Base-by-base conservation (phyloP, 2,329 filamentous ascomycete species). In the Epicoccum nigrum region DNA sequence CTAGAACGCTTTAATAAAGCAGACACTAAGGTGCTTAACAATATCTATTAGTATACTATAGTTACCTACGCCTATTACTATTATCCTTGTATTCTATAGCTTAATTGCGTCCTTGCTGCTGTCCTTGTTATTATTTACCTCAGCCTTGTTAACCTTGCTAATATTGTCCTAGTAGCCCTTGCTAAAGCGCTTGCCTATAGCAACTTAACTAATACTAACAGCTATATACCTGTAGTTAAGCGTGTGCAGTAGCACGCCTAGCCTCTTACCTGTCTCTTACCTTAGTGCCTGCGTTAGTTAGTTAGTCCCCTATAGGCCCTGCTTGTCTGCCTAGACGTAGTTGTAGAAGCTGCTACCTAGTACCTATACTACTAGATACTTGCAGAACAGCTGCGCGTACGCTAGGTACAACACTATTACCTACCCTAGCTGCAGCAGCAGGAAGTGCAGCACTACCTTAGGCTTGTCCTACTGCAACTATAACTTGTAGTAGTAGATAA, bases 391-490 rank as follows among this genome's bases (percentile, higher is more conserved):
- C 15, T 34, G n/a, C n/a, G n/a, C n/a, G n/a, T 34, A 34, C 4
- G 19, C 31, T 51, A 13, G 55, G 47, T 64, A 65, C 3, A 65
- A 3, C 0, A 33, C 59, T 9, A 68, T 52, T 5, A 68, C 38
- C 58, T 66, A 30, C 15, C 56, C 52, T 13, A 65, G 40, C 40
- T 44, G 38, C 46, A n/a, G 58, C n/a, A 38, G 62, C 17, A 66
- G 45, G 53, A 66, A 68, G 25, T 54, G 51, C 23, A 25, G 62
- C 21, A 66, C 49, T 0, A 67, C 47, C 63, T 65, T 67, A 5
- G 32, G 62, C 49, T 56, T 62, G 15, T 65, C 54, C 31, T 25
- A 52, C 44, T 65, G 38, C n/a, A 45, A 64, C 49, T 61, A 40
- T 16, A 33, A 63, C 59, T 68, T 68, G 30, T 66, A 15, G 53